phyloP scores from a whole-genome alignment of 805 yeast species.

The Cyberlindnera japonica region DNA sequence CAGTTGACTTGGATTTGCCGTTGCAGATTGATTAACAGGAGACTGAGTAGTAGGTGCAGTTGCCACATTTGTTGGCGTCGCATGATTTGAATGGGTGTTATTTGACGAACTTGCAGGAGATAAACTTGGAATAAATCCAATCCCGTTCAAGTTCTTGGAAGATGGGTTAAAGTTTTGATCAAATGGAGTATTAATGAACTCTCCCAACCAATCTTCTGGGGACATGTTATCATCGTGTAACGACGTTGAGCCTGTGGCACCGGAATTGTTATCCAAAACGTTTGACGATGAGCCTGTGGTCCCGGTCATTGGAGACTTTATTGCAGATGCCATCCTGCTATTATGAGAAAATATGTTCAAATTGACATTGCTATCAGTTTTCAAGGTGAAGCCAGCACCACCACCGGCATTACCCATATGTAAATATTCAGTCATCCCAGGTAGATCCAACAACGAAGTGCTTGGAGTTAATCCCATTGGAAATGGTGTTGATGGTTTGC shows the following conservation, averaged over 20 bases:
- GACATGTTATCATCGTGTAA: conserved; percentile 24
- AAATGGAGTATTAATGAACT: conserved; percentile 63
- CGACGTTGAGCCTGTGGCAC: conserved; percentile 18
- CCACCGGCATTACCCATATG: conserved; percentile 39
- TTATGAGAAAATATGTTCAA: conserved; percentile 20
- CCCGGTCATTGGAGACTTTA: conserved; percentile 12
- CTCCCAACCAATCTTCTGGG: conserved; percentile 62
- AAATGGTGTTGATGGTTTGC: conserved; percentile 21
- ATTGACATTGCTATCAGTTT: conserved; percentile 10
- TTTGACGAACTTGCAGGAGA: conserved; percentile 21
- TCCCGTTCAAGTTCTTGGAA: conserved; percentile 43
- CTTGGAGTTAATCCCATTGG: conserved; percentile 26
- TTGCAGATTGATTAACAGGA: background rate
- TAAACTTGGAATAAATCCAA: conserved; percentile 45
- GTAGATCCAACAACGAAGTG: conserved; percentile 30
- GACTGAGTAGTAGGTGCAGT: conserved; percentile 6
- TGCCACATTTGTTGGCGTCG: background rate
- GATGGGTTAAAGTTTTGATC: conserved; percentile 50
- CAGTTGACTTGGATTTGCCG: conserved; percentile 26
- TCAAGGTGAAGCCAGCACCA: conserved; percentile 36
- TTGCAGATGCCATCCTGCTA: conserved; percentile 4
- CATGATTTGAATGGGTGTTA: conserved; percentile 10
- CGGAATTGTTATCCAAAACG: conserved; percentile 7
- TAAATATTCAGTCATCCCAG: conserved; percentile 36
- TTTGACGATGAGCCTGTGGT: conserved; percentile 5